Conservation (phyloP, 768 basidiomycete species). For the Collybia sordida region DNA sequence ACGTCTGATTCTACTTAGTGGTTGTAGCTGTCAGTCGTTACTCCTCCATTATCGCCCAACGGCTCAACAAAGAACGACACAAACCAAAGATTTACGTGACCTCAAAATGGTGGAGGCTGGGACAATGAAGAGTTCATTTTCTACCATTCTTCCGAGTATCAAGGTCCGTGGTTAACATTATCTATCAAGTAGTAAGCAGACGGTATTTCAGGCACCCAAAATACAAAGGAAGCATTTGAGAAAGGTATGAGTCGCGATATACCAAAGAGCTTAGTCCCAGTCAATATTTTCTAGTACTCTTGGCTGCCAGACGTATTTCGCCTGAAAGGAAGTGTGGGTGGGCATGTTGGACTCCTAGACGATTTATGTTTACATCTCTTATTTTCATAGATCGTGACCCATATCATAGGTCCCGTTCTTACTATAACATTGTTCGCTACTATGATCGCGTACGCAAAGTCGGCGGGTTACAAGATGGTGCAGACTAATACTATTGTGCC, state of each 20-base stretch:
- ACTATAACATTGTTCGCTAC: conserved; percentile 79
- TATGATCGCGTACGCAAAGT: conserved; percentile 57
- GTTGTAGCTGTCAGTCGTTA: too few relatives aligned
- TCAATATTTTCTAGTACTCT: conserved; percentile 54
- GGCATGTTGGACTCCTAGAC: not conserved
- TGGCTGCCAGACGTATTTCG: conserved; percentile 90
- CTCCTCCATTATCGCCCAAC: too few relatives aligned
- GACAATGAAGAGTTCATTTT: conserved; percentile 28
- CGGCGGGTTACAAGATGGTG: conserved; percentile 55
- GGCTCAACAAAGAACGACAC: too few relatives aligned
- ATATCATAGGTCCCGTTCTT: conserved; percentile 78
- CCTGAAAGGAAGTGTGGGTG: conserved; percentile 75
- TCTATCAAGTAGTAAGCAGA: not conserved
- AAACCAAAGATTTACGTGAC: not conserved
- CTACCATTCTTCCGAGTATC: conserved; percentile 27
- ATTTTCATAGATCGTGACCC: conserved; percentile 56
- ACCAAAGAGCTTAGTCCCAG: too few relatives aligned
- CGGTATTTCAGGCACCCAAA: conserved; percentile 30
- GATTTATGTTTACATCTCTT: conserved; percentile 6
- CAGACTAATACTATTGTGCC: conserved; percentile 87
- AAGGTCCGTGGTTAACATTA: conserved; percentile 8
- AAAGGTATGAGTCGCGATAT: conserved; percentile 33
- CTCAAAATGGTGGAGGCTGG: conserved; percentile 14
- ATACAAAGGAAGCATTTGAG: conserved; percentile 54
- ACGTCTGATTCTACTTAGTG: too few relatives aligned